Base-by-base conservation (phyloP, 2,329 filamentous ascomycete species). In the Grosmannia penicillata region DNA sequence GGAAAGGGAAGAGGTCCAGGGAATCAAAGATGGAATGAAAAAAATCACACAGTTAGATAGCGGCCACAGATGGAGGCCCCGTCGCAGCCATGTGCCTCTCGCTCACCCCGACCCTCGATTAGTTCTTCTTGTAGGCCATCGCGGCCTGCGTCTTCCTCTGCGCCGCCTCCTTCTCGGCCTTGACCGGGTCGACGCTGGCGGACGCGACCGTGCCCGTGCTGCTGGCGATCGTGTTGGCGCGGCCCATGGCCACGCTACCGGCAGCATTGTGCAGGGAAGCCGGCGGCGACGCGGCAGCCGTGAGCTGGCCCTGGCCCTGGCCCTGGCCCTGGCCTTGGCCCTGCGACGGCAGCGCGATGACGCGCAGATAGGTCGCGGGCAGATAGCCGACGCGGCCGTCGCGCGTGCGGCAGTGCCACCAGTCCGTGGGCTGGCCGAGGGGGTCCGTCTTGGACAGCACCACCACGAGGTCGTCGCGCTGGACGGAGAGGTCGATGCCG, bases 391-490 rank as follows among this genome's bases (percentile, higher is more conserved):
- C 78, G 21, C 85, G 72, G 33, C 86, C 87, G 54, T 96, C 86
- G 43, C 91, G 72, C 13, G 89, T 82, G 39, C 91, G 74, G 60
- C 93, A 98, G 47, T 81, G 77, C 91, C 91, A 98, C 91, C 91
- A 98, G 54, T 98, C 89, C 37, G 82, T 91, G 5, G 85, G 75
- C 50, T 91, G 86, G 31, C 91, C 91, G 53, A 89, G 74, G 1
- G 91, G 91, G 51, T 98, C 91, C 15, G 76, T 82, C 63, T 95
- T 95, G 63, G 79, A 81, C 39, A 98, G 70, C 1, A 98, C 86
- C 21, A 91, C 91, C 14, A 98, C 87, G 38, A 96, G 76, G 50
- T 98, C 91, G 43, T 89, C 89, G 65, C 94, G 95, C 63, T 83
- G 87, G 19, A 93, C 89, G 26, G 83, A 78, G 13, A 98, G 70